Conservation (phyloP, 441 rosid genomes). For the Biscutella auriculata region DNA sequence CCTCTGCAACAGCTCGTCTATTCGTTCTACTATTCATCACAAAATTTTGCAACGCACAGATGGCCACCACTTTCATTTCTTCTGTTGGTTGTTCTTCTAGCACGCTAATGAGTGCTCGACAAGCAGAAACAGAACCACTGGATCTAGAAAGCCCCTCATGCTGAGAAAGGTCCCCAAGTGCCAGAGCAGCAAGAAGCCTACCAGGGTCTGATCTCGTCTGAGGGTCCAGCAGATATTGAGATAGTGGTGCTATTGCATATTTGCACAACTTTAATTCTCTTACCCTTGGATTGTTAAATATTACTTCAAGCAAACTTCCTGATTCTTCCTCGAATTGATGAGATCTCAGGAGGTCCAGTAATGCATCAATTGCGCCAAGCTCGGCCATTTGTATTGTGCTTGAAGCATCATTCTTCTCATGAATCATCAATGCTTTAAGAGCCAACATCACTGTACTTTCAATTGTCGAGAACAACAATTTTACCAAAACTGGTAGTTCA, state of each 20-base stretch:
- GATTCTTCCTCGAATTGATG: conserved; percentile 97
- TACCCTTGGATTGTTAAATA: conserved; percentile 88
- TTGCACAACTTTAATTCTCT: conserved; percentile 87
- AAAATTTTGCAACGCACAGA: conserved; percentile 95
- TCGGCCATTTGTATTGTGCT: conserved; percentile 98
- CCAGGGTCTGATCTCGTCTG: conserved; percentile 94
- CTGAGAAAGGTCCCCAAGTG: conserved; percentile 97
- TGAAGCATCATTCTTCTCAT: conserved; percentile 87
- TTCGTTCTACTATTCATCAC: conserved; percentile 93
- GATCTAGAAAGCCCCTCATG: conserved; percentile 91
- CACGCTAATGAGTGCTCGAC: conserved; percentile 86
- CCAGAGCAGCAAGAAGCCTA: conserved; percentile 82
- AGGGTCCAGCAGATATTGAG: conserved; percentile 94
- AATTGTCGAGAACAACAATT: conserved; percentile 69
- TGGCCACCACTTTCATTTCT: conserved; percentile 98
- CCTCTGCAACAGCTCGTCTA: conserved; percentile 99
- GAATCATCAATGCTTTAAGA: conserved; percentile 82
- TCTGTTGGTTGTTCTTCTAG: conserved; percentile 98
- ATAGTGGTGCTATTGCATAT: conserved; percentile 81
- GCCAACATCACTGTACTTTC: conserved; percentile 75
- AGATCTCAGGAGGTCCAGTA: conserved; percentile 79
- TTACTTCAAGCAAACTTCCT: conserved; percentile 82
- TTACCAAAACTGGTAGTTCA: conserved; percentile 67
- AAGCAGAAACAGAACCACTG: conserved; percentile 87
- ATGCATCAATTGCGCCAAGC: conserved; percentile 92